A percentile compares a stretch with the other conserved stretches of the same genome.
Evolutionary conservation across 1,284 basidiomycete species (phyloP).

Genomic region (Ceraceosorus bombacis): DNA sequence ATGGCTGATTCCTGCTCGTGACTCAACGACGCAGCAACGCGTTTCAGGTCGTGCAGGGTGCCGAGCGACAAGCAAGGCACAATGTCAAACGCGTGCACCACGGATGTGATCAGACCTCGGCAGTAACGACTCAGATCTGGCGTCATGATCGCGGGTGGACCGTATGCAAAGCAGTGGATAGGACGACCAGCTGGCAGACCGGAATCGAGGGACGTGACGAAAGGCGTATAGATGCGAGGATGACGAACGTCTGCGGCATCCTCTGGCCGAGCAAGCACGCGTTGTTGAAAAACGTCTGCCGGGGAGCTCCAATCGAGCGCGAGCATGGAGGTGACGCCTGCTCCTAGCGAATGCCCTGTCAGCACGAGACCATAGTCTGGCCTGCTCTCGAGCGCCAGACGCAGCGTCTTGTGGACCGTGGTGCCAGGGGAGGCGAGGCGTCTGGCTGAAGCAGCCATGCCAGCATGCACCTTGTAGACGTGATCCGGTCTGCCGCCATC

Average conservation of each 20-base stretch:
- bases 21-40: constrained; percentile 46
- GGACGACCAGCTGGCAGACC: constrained; percentile 53
- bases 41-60: constrained; percentile 52
- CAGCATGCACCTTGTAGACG: constrained; percentile 51
- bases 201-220: constrained; percentile 50
- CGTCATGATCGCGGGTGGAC: constrained; percentile 38
- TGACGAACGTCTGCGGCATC: constrained; percentile 31
- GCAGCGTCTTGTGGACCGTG: constrained; percentile 52
- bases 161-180: constrained; percentile 52
- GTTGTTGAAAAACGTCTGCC: constrained; percentile 33
- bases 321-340: constrained; percentile 52
- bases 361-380: constrained; percentile 53
- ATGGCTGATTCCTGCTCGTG: constrained; percentile 35
- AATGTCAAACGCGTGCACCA: constrained; percentile 51
- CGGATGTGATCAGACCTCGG: constrained; percentile 51
- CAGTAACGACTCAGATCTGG: constrained; percentile 51
- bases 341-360: constrained; percentile 53
- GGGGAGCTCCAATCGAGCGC: constrained; percentile 48
- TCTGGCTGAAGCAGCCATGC: constrained; percentile 53
- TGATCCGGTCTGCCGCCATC: constrained; percentile 49
- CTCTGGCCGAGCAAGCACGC: neutral
- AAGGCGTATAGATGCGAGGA: constrained; percentile 50
- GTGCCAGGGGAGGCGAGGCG: constrained; percentile 49
- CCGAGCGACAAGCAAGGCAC: constrained; percentile 52
- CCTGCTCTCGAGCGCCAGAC: constrained; percentile 49